Evolutionary conservation across 768 basidiomycete genomes (phyloP).

Genomic region (Rubroboletus satanas): DNA sequence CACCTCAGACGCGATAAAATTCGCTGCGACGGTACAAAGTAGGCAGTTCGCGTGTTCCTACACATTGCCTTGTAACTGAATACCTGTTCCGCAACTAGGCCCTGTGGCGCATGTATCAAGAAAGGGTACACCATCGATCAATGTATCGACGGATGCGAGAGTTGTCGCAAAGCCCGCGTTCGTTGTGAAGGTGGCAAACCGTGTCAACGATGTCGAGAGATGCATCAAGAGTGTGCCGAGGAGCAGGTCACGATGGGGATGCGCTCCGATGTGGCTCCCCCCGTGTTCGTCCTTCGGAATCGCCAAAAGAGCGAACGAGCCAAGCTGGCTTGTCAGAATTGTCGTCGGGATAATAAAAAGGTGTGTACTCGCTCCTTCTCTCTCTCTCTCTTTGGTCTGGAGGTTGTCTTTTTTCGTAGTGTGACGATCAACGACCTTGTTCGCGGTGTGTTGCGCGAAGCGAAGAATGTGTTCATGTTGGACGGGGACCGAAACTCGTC

Average conservation of each 20-base stretch:
- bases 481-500: constrained; percentile 53
- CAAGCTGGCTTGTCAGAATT: constrained; percentile 56
- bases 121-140: constrained; percentile 49
- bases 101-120: constrained; percentile 56
- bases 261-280: constrained; percentile 24
- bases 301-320: constrained; percentile 45
- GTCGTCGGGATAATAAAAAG: constrained; percentile 66
- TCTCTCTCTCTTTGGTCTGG: not conserved
- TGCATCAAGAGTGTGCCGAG: constrained; percentile 45
- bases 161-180: constrained; percentile 50
- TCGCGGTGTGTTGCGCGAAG: constrained; percentile 51
- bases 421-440: constrained; percentile 62
- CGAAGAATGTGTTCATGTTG: constrained; percentile 54
- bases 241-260: constrained; percentile 29
- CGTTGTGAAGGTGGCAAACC: constrained; percentile 40
- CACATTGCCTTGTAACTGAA: constrained; percentile 1
- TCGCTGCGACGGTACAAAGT: constrained; percentile 56
- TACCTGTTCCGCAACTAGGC: constrained; percentile 32
- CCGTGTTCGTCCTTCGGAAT: constrained; percentile 22
- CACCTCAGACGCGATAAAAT: constrained; percentile 54
- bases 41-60: constrained; percentile 11
- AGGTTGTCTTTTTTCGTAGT: constrained; percentile 34
- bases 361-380: constrained; percentile 24
- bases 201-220: constrained; percentile 33
- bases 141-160: constrained; percentile 60